Conservation (phyloP, 1,284 basidiomycete species). For the Porodaedalea pini region DNA sequence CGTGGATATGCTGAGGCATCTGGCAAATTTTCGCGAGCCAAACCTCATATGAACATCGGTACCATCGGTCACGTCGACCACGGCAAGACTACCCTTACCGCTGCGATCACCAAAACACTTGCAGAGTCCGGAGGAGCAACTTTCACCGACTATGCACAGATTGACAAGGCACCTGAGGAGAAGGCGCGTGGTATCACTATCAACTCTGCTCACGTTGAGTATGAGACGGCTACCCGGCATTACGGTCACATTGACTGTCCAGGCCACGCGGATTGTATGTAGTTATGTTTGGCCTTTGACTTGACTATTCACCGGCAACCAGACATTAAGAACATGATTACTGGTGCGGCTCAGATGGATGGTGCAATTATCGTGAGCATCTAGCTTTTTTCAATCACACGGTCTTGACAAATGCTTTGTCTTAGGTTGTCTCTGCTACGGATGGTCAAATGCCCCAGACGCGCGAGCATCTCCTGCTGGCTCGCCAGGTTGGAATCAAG, state of each 20-base stretch:
- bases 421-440: slow-evolving; percentile 86
- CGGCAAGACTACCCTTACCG: slow-evolving; percentile 96
- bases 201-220: slow-evolving; percentile 93
- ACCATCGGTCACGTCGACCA: slow-evolving; percentile 96
- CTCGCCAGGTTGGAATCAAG: slow-evolving; percentile 98
- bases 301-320: slow-evolving; percentile 9
- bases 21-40: slow-evolving; percentile 74
- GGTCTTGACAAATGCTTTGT: background rate
- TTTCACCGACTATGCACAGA: slow-evolving; percentile 97
- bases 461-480: slow-evolving; percentile 94
- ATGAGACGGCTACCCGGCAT: slow-evolving; percentile 89
- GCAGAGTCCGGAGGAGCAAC: slow-evolving; percentile 80
- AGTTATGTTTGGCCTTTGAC: background rate
- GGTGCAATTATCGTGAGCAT: slow-evolving; percentile 78
- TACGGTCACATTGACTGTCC: slow-evolving; percentile 99
- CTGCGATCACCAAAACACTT: slow-evolving; percentile 97
- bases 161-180: slow-evolving; percentile 99
- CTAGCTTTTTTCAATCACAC: background rate
- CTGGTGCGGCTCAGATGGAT: slow-evolving; percentile 99
- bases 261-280: slow-evolving; percentile 85
- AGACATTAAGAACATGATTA: slow-evolving; percentile 99
- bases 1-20: slow-evolving; percentile 75
- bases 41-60: slow-evolving; percentile 97
- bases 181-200: slow-evolving; percentile 99
- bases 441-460: slow-evolving; percentile 99